Conservation (phyloP, 2,329 filamentous ascomycete genomes). For the Elsinoe fawcettii region DNA sequence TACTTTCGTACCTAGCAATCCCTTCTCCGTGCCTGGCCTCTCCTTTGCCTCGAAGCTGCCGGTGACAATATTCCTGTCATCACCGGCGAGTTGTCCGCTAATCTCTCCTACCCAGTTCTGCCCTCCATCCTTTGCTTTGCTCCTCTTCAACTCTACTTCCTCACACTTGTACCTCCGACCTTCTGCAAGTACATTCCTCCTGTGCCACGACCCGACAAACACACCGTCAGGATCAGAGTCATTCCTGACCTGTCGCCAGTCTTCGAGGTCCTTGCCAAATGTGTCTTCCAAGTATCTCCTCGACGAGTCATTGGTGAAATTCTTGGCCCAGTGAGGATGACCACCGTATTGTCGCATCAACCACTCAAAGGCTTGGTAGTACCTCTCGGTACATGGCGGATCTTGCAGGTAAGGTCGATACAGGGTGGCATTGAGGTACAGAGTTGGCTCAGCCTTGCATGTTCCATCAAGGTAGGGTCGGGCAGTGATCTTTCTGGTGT, state of each 20-base stretch:
- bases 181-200: conserved; percentile 52
- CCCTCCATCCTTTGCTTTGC: conserved; percentile 36
- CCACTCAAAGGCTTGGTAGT: conserved; percentile 87
- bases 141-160: conserved; percentile 35
- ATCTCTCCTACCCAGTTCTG: conserved; percentile 32
- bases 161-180: conserved; percentile 31
- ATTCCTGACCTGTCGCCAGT: conserved; percentile 62
- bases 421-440: conserved; percentile 85
- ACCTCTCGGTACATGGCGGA: conserved; percentile 65
- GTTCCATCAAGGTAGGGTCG: conserved; percentile 69
- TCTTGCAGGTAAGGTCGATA: conserved; percentile 75
- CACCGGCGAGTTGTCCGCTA: conserved; percentile 11
- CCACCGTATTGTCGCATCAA: conserved; percentile 80
- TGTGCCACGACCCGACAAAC: conserved; percentile 88
- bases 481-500: conserved; percentile 49
- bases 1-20: conserved; percentile 27
- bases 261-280: conserved; percentile 60
- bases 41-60: conserved; percentile 18
- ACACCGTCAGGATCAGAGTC: conserved; percentile 71
- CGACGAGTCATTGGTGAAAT: conserved; percentile 59
- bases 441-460: conserved; percentile 57
- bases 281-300: conserved; percentile 39
- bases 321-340: conserved; percentile 87
- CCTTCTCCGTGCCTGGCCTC: conserved; percentile 20
- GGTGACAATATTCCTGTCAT: conserved; percentile 19